Percentiles rank a stretch among this genome's conserved stretches.
Evolutionary conservation across 441 rosid genomes (phyloP).

Genomic region (Adansonia gregorii): DNA sequence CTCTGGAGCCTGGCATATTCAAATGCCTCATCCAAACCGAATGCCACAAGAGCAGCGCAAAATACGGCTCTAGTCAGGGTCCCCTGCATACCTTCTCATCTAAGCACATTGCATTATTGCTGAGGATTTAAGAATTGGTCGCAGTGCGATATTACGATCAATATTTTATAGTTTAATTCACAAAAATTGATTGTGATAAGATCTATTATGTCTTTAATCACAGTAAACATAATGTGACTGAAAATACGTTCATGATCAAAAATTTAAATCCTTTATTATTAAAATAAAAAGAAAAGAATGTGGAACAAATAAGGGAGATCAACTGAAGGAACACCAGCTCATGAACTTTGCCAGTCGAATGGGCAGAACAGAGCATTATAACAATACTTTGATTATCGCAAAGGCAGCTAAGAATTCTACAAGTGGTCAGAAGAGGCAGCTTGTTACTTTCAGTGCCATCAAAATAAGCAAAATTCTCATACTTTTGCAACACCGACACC

Average conservation of each 20-base stretch:
- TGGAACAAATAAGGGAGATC: too few species aligned
- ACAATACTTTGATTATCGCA: not conserved
- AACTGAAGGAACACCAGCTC: too few species aligned
- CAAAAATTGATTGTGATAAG: too few species aligned
- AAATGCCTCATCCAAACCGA: not conserved
- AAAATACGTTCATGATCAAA: too few species aligned
- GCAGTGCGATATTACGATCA: too few species aligned
- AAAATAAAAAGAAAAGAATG: too few species aligned
- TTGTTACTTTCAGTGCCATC: conserved; percentile 31
- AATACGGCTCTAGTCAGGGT: not conserved
- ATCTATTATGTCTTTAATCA: too few species aligned
- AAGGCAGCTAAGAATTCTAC: not conserved
- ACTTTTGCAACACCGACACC: conserved; percentile 26
- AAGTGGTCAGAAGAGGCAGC: not conserved
- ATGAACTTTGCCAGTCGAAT: too few species aligned
- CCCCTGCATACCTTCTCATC: not conserved
- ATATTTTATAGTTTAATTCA: too few species aligned
- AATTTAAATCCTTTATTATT: too few species aligned
- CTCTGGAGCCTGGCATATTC: not conserved
- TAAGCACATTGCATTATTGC: not conserved
- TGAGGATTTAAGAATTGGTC: too few species aligned
- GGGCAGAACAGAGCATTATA: not conserved
- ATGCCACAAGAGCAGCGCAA: not conserved
- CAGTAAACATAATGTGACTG: too few species aligned
- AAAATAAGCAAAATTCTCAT: conserved; percentile 33